phyloP scores from a whole-genome alignment of 192 early-diverging fungal species.

The Coemansia sp. region DNA sequence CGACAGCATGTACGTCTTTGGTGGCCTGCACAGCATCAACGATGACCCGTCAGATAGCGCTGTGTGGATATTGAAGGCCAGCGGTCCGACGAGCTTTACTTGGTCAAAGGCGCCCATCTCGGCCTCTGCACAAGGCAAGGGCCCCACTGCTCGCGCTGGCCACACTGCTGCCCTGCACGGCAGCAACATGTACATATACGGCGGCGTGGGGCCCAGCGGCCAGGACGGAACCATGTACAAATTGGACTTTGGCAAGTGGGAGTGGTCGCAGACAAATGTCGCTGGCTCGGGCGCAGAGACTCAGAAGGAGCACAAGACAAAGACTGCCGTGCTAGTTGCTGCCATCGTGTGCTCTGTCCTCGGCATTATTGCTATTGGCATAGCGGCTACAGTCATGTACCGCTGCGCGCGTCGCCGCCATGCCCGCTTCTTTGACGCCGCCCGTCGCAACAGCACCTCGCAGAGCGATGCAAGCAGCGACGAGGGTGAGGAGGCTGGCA shows the following conservation, averaged over 20 bases:
- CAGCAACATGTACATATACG: slow-evolving; percentile 69
- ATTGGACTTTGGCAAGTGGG: slow-evolving; percentile 62
- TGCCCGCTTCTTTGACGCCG: slow-evolving; percentile 4
- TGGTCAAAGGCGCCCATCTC: slow-evolving; percentile 56
- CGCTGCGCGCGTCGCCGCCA: slow-evolving; percentile 42
- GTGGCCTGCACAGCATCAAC: slow-evolving; percentile 44
- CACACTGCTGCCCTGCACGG: slow-evolving; percentile 66
- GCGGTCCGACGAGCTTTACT: slow-evolving; percentile 8
- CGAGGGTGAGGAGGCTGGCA: neutral
- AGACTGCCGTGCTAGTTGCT: slow-evolving; percentile 54
- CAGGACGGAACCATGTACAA: slow-evolving; percentile 69
- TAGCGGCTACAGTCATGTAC: slow-evolving; percentile 46
- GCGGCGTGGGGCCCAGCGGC: slow-evolving; percentile 61
- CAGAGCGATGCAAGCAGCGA: slow-evolving; percentile 17
- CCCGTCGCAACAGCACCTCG: neutral
- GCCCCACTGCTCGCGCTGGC: slow-evolving; percentile 61
- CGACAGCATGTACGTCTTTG: slow-evolving; percentile 73
- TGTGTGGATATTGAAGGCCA: slow-evolving; percentile 57
- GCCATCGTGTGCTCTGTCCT: slow-evolving; percentile 54
- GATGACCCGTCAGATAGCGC: slow-evolving; percentile 53
- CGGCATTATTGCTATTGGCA: slow-evolving; percentile 48
- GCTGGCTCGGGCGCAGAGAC: slow-evolving; percentile 19
- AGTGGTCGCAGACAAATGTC: slow-evolving; percentile 61
- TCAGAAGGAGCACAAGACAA: slow-evolving; percentile 22
- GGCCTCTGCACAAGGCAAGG: slow-evolving; percentile 27